phyloP scores from a whole-genome alignment of 202 grass and related monocot species.

The Dendrocalamus latiflorus region DNA sequence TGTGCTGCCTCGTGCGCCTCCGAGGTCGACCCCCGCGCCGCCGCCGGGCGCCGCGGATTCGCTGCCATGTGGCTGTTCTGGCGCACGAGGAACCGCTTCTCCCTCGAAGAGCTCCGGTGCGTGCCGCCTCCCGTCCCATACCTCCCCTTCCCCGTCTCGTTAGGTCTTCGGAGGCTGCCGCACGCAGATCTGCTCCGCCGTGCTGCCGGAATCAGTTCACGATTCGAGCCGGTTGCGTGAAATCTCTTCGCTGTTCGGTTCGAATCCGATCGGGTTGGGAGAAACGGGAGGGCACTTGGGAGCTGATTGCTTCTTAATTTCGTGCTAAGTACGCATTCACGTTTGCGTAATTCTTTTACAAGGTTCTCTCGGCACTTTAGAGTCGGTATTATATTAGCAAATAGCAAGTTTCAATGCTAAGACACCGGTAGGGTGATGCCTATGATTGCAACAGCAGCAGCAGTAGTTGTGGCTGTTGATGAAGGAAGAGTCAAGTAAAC shows the following conservation, averaged over 20 bases:
- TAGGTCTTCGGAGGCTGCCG: neutral
- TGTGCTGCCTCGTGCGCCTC: neutral
- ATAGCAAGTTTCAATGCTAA: neutral
- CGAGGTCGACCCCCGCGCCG: neutral
- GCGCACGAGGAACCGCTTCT: too few relatives aligned
- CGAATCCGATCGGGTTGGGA: neutral
- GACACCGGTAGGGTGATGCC: neutral
- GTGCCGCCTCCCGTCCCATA: constrained; percentile 15
- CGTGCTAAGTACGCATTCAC: neutral
- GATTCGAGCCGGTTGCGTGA: neutral
- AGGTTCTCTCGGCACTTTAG: neutral
- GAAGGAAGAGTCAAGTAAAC: too few relatives aligned
- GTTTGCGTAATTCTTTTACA: neutral
- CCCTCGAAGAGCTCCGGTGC: constrained; percentile 91
- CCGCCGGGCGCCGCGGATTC: constrained; percentile 5
- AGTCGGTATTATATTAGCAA: neutral
- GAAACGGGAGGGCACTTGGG: neutral
- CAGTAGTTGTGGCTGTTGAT: neutral
- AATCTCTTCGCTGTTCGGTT: neutral
- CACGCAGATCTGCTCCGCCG: constrained; percentile 14
- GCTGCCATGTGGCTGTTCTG: constrained; percentile 87
- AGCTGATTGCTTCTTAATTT: constrained; percentile 8
- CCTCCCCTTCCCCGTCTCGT: neutral
- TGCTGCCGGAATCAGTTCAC: neutral
- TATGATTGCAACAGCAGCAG: neutral